phyloP scores from a whole-genome alignment of 140 eudicot species.

The Cichorium intybus region DNA sequence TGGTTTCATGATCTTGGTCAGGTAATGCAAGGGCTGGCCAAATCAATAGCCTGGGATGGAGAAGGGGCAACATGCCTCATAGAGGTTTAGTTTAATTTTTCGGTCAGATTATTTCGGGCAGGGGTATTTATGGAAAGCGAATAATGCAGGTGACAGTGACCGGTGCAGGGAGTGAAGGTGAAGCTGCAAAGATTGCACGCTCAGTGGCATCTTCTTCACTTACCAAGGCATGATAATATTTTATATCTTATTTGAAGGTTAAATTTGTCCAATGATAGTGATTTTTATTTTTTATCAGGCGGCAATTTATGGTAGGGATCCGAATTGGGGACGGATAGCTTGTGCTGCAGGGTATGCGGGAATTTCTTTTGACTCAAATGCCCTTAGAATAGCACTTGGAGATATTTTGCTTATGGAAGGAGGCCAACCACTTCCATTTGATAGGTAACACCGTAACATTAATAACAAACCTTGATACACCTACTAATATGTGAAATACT shows the following conservation, averaged over 20 bases:
- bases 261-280: conserved; percentile 10
- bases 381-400: conserved; percentile 85
- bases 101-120: background rate
- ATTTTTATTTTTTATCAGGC: conserved; percentile 44
- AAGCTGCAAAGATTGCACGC: conserved; percentile 90
- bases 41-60: conserved; percentile 99
- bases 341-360: conserved; percentile 99
- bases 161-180: conserved; percentile 80
- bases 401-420: conserved; percentile 81
- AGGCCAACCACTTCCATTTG: conserved; percentile 92
- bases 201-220: conserved; percentile 87
- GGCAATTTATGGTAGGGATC: conserved; percentile 96
- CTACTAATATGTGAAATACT: background rate
- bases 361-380: conserved; percentile 58
- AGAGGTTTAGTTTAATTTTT: conserved; percentile 42
- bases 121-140: background rate
- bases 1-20: conserved; percentile 18
- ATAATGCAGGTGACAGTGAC: conserved; percentile 64
- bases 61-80: conserved; percentile 98
- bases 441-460: conserved; percentile 47
- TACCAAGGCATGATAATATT: conserved; percentile 31
- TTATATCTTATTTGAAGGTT: background rate
- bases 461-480: background rate
- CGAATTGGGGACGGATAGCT: conserved; percentile 98
- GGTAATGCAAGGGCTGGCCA: conserved; percentile 99